Percentiles rank a stretch among this genome's conserved stretches.
Evolutionary conservation across 225 moss, liverwort and hornwort species (phyloP).

Genomic region (Anthoceros angustus): DNA sequence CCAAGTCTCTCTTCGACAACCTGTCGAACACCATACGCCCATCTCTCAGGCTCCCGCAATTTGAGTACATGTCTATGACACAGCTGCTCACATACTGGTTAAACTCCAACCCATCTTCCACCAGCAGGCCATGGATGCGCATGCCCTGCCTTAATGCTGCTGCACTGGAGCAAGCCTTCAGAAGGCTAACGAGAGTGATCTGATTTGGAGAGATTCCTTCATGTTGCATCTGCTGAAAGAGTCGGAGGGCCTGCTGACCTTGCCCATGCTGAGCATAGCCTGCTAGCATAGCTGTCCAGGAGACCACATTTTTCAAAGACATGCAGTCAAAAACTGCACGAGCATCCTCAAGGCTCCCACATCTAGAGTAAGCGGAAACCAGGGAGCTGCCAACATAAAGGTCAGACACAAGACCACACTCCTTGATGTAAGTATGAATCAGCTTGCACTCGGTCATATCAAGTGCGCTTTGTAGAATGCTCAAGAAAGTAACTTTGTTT

Average conservation of each 20-base stretch:
- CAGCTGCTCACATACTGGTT: too few relatives aligned
- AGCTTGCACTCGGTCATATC: slow-evolving; percentile 22
- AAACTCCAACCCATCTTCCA: too few relatives aligned
- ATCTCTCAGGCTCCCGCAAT: too few relatives aligned
- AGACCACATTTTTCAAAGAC: slow-evolving; percentile 11
- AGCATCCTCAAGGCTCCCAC: slow-evolving; percentile 29
- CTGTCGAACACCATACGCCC: too few relatives aligned
- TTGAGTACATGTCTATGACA: too few relatives aligned
- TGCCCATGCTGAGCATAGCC: slow-evolving; percentile 29
- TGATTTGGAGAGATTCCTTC: background rate
- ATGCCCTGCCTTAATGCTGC: too few relatives aligned
- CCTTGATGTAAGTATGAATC: slow-evolving; percentile 17
- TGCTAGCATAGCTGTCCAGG: slow-evolving; percentile 38
- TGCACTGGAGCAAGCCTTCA: too few relatives aligned
- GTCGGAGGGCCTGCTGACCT: slow-evolving; percentile 16
- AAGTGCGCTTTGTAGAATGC: slow-evolving; percentile 16
- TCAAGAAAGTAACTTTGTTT: slow-evolving; percentile 35
- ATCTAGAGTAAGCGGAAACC: slow-evolving; percentile 33
- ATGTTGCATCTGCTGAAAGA: slow-evolving; percentile 23
- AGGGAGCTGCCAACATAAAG: slow-evolving; percentile 24
- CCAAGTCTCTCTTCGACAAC: too few relatives aligned
- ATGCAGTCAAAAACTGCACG: slow-evolving; percentile 22
- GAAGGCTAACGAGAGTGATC: background rate
- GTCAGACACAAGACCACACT: slow-evolving; percentile 16
- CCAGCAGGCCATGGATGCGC: too few relatives aligned